A percentile compares a stretch with the other conserved stretches of the same genome.
These are phyloP conservation scores for Daldinia bambusicola DNA, from an alignment of 495 filamentous ascomycete genomes.

Conservation along the genomic window DNA sequence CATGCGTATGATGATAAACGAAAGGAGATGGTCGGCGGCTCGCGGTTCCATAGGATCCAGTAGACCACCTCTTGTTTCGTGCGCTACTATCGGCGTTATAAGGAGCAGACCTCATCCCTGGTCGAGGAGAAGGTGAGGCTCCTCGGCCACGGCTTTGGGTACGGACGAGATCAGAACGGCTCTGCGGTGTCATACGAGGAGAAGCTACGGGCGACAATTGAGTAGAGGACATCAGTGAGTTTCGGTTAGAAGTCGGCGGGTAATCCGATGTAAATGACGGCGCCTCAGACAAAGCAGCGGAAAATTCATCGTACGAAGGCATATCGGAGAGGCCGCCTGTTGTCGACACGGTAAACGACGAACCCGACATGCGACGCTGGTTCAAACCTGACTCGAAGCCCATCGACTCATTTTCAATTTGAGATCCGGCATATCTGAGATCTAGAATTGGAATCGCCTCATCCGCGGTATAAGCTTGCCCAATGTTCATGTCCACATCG, in stretches of 20 bases:
- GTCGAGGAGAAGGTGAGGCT: conserved; percentile 73
- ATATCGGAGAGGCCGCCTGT: conserved; percentile 67
- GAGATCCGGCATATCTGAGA: conserved; percentile 55
- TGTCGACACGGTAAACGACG: conserved; percentile 67
- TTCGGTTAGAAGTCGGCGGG: conserved; percentile 65
- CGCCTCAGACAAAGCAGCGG: conserved; percentile 64
- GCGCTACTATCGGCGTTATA: conserved; percentile 67
- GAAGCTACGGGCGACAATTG: conserved; percentile 68
- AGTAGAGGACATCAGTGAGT: conserved; percentile 68
- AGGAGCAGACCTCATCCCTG: conserved; percentile 69
- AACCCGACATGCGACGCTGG: conserved; percentile 66
- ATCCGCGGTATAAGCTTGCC: conserved; percentile 65
- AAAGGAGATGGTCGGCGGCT: conserved; percentile 65
- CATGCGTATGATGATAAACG: conserved; percentile 62
- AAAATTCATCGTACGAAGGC: conserved; percentile 69
- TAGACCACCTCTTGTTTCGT: conserved; percentile 77
- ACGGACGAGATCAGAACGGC: conserved; percentile 64
- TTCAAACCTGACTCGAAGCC: conserved; percentile 55
- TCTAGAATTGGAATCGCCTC: conserved; percentile 66
- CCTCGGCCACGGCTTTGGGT: conserved; percentile 68
- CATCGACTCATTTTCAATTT: conserved; percentile 54
- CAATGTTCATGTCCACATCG: conserved; percentile 63
- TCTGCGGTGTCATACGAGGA: conserved; percentile 67
- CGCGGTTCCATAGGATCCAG: conserved; percentile 68
- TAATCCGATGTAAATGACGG: conserved; percentile 67